Conservation (phyloP, 208 protist genomes). For the Novymonas esmeraldas region DNA sequence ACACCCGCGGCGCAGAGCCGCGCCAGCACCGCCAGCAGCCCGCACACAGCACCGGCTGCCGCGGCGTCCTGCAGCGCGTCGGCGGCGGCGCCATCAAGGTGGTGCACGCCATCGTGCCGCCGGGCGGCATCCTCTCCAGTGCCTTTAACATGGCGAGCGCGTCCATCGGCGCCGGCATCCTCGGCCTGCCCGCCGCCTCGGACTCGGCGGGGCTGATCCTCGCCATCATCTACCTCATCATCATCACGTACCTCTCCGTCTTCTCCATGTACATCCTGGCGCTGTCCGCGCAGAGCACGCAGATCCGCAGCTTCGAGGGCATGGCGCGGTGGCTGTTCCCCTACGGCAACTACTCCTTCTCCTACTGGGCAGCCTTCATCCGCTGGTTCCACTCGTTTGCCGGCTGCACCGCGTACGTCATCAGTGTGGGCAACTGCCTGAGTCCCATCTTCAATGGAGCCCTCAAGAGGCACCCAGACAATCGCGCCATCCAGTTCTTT, state of each 20-base stretch:
- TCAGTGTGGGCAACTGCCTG: conserved; percentile 39
- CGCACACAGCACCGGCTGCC: conserved; percentile 1
- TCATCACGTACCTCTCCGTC: conserved; percentile 46
- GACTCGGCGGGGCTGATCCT: conserved; percentile 40
- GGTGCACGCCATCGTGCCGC: conserved; percentile 28
- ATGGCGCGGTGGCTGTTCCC: conserved; percentile 40
- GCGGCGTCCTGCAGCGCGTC: conserved; percentile 1
- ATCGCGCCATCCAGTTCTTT: conserved; percentile 31
- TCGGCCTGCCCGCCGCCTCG: conserved; percentile 43
- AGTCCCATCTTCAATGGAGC: conserved; percentile 33
- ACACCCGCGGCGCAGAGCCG: not conserved
- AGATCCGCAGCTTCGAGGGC: conserved; percentile 45
- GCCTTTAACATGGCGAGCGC: conserved; percentile 42
- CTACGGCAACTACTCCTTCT: conserved; percentile 28
- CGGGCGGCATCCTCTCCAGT: conserved; percentile 34
- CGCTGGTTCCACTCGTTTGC: conserved; percentile 38
- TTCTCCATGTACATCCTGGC: conserved; percentile 48
- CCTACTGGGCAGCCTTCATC: conserved; percentile 43
- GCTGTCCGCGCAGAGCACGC: conserved; percentile 35
- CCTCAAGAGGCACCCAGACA: conserved; percentile 14
- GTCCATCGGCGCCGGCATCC: conserved; percentile 47
- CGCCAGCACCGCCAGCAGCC: conserved; percentile 1
- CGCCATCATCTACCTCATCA: conserved; percentile 31
- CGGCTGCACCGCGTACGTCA: conserved; percentile 39
- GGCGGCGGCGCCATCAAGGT: not conserved